Evolutionary conservation across 345 rosid genomes (phyloP).

Genomic region (Xanthoceras sorbifolium): DNA sequence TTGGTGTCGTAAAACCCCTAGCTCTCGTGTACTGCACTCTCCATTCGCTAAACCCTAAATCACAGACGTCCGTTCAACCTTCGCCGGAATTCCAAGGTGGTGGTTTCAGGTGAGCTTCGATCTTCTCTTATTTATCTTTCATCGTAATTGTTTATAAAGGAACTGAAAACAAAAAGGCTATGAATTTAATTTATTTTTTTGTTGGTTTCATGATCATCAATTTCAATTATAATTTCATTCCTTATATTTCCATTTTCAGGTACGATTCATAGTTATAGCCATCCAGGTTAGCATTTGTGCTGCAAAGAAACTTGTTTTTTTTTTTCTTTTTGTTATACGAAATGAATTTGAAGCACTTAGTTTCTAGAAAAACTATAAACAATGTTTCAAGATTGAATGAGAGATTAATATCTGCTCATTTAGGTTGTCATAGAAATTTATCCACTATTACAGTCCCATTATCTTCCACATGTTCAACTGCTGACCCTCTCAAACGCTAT

Average conservation of each 20-base stretch:
- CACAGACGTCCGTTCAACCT: neutral
- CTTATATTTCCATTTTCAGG: slow-evolving; percentile 5
- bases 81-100: neutral
- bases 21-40: neutral
- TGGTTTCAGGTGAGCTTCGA: neutral
- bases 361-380: slow-evolving; percentile 37
- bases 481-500: slow-evolving; percentile 6
- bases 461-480: slow-evolving; percentile 15
- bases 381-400: slow-evolving; percentile 36
- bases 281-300: neutral
- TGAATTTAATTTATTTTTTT: neutral
- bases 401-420: slow-evolving; percentile 21
- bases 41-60: slow-evolving; percentile 8
- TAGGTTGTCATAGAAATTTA: slow-evolving; percentile 20
- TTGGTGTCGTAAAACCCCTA: neutral
- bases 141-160: neutral
- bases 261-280: neutral
- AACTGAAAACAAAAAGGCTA: neutral
- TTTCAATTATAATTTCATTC: neutral
- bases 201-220: neutral
- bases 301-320: neutral
- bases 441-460: slow-evolving; percentile 32
- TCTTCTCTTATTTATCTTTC: neutral
- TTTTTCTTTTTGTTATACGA: neutral
- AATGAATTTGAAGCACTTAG: slow-evolving; percentile 49